A percentile compares a stretch with the other conserved stretches of the same genome.
Evolutionary conservation across 2,329 filamentous ascomycete species (phyloP).

Genomic region (Talaromyces amestolkiae): DNA sequence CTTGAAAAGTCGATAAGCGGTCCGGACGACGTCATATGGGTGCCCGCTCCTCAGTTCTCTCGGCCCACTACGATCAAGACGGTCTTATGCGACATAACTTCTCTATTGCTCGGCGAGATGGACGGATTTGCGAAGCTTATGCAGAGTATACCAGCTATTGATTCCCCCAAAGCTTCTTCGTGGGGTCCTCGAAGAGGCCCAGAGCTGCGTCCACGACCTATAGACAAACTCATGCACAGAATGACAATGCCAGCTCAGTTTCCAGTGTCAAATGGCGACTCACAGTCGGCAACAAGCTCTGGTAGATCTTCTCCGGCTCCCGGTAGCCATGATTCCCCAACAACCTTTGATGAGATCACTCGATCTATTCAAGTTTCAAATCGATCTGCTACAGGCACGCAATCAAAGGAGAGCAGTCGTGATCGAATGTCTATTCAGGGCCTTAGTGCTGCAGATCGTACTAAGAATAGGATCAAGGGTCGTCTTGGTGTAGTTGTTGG

Average conservation of each 20-base stretch:
- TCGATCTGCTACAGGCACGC: slow-evolving; percentile 39
- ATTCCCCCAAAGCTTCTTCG: slow-evolving; percentile 63
- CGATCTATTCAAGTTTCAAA: slow-evolving; percentile 42
- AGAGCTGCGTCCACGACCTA: slow-evolving; percentile 42
- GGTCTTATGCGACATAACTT: slow-evolving; percentile 75
- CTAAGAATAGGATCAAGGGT: slow-evolving; percentile 75
- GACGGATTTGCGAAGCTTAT: slow-evolving; percentile 70
- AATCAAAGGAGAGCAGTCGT: slow-evolving; percentile 55
- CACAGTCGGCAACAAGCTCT: slow-evolving; percentile 40
- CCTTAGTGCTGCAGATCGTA: slow-evolving; percentile 74
- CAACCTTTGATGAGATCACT: slow-evolving; percentile 55
- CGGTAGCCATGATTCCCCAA: slow-evolving; percentile 46
- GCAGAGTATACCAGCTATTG: slow-evolving; percentile 70
- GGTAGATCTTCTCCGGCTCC: slow-evolving; percentile 36
- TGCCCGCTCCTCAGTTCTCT: slow-evolving; percentile 67
- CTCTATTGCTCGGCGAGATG: slow-evolving; percentile 71
- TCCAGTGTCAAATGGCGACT: slow-evolving; percentile 43
- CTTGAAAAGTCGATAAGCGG: slow-evolving; percentile 54
- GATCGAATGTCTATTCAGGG: slow-evolving; percentile 63
- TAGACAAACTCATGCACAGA: slow-evolving; percentile 63
- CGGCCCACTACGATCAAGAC: slow-evolving; percentile 78
- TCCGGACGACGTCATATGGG: slow-evolving; percentile 65
- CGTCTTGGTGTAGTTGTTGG: slow-evolving; percentile 77
- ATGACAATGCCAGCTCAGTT: slow-evolving; percentile 75
- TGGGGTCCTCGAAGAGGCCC: slow-evolving; percentile 51